Evolutionary conservation across 2,329 filamentous ascomycete species (phyloP), one percentile per base, ranked within the genome.

Genomic region (Ceratocystis papillata): DNA sequence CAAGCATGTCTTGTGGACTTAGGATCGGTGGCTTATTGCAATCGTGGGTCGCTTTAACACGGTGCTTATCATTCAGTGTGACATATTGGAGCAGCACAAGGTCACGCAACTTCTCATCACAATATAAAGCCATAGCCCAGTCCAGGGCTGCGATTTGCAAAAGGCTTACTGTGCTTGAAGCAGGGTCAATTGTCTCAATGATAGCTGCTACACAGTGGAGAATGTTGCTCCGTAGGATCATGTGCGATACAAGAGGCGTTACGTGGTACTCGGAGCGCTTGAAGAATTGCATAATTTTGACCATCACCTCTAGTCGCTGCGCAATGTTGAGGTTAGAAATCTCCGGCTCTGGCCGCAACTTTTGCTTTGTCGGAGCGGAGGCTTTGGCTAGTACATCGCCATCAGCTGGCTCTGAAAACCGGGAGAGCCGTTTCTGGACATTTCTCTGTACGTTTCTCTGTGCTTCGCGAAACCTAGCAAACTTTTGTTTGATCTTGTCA

Each of bases 221-320:
- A 20, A 62, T 48, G 10, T 33, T 48, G 60, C 41, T 48, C 15
- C 60, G 60, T 7, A 62, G 44, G 46, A 62, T 62, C 60, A 62
- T 62, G 60, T 62, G 60, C 22, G 41, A 12, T 20, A 62, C 60
- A 3, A 62, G 22, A 22, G 60, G 41, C 1, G 60, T 62, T 25
- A 28, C 15, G 6, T 46, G 41, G 30, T 46, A 30, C 41, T 46
- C 20, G 5, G 60, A 28, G 22, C 25, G 22, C 60, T 62, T 62
- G 41, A 45, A 30, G 5, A 46, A 30, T 44, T 48, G 41, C 60
- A 62, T 5, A 62, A 62, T 62, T 28, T 62, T 62, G 41, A 46
- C 60, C 60, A 62, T 46, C 33, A 62, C 15, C 22, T 46, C 25
- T 4, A 62, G 60, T 22, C 22, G 45, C 41, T 62, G 41, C 3